phyloP scores from a whole-genome alignment of 169 alveolate species.

The Amoebophrya sp. region DNA sequence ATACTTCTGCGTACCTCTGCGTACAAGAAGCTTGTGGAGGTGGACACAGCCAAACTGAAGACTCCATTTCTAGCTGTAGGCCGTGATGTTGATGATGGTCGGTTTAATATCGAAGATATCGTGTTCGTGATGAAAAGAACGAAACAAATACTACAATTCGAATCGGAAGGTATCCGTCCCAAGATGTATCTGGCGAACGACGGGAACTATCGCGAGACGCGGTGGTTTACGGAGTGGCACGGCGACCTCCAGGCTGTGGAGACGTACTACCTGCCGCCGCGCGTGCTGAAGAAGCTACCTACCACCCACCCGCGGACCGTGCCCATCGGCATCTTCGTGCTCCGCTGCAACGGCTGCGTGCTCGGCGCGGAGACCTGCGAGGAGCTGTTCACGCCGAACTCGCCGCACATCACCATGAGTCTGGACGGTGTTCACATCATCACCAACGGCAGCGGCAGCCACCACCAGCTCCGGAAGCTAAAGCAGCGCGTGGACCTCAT shows the following conservation, averaged over 20 bases:
- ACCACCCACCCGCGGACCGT: no score
- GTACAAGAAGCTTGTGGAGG: neutral
- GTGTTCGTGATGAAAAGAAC: neutral
- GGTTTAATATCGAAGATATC: neutral
- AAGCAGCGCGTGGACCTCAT: conserved; percentile 37
- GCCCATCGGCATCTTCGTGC: neutral
- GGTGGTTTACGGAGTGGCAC: conserved; percentile 70
- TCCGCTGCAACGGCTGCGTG: neutral
- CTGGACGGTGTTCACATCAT: conserved; percentile 64
- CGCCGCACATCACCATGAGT: conserved; percentile 42
- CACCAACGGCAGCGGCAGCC: conserved; percentile 56
- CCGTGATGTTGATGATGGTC: neutral
- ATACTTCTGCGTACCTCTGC: neutral
- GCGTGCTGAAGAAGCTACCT: no score
- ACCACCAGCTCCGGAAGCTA: conserved; percentile 45
- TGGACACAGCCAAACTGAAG: neutral
- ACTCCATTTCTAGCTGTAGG: no score
- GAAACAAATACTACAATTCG: no score
- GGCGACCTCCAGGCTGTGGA: conserved; percentile 18
- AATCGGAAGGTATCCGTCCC: conserved; percentile 63
- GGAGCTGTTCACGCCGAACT: conserved; percentile 64
- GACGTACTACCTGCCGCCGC: no score
- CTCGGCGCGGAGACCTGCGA: conserved; percentile 66
- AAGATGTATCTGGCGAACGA: conserved; percentile 60
- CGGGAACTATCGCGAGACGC: conserved; percentile 65